Evolutionary conservation across 2,329 filamentous ascomycete species (phyloP), one percentile per base, ranked within the genome.

Genomic region (Sporothrix euskadiensis): DNA sequence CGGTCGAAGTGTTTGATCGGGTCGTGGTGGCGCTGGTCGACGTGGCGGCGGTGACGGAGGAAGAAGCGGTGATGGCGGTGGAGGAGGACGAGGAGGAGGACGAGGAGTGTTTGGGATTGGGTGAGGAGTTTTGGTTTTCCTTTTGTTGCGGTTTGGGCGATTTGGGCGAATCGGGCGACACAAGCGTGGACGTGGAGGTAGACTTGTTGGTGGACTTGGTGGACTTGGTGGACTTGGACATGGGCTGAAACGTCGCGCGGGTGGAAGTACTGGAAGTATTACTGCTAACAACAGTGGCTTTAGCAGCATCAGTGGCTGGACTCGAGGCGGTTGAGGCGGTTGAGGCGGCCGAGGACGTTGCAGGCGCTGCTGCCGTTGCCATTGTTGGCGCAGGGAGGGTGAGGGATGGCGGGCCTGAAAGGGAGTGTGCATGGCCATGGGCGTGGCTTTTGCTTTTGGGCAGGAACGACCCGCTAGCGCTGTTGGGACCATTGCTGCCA

Each of bases 41-140:
- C 47, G 61, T 73, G 69, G 75, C 22, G 71, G 76, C 69, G 83
- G 81, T 75, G 82, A 81, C 69, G 82, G 82, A 74, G 81, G 81
- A 69, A 82, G 69, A 73, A 76, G 74, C 65, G 71, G 63, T 74
- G 68, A 69, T 39, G 69, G 68, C 56, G 35, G 74, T 54, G 72
- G 73, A 71, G 61, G 68, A 61, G 12, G 65, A 69, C 30, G 56
- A 35, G 12, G 75, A 73, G 16, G 74, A 73, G 0, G 71, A 71
- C 4, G 74, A 71, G 22, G 70, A 19, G 72, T 72, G 71, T 65
- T 69, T 73, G 41, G 65, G 35, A 39, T 44, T 65, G 72, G 61
- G 30, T 39, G 52, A 56, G 52, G 22, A 56, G 59, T 72, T 26
- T 56, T 68, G 70, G 26, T 59, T 68, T 56, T 56, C 52, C n/a